Conservation (phyloP, 2,329 filamentous ascomycete species). For the Aureobasidium namibiae region DNA sequence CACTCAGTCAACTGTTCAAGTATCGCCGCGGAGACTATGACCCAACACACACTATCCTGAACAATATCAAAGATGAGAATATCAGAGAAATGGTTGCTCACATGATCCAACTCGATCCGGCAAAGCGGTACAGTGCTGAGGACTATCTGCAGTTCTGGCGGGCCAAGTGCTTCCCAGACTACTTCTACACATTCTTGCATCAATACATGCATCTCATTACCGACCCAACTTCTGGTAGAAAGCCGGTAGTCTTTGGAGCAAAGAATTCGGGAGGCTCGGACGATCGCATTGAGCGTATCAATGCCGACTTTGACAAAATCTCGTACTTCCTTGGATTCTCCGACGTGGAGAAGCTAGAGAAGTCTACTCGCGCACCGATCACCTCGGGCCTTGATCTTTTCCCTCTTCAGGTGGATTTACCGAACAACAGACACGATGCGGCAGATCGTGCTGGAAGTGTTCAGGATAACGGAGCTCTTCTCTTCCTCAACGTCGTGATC, state of each 20-base stretch:
- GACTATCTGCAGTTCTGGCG: constrained; percentile 92
- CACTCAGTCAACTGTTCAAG: constrained; percentile 89
- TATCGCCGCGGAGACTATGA: constrained; percentile 91
- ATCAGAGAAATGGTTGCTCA: constrained; percentile 83
- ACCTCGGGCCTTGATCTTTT: constrained; percentile 56
- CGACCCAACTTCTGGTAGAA: constrained; percentile 74
- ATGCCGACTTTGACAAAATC: constrained; percentile 94
- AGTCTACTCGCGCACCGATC: constrained; percentile 18
- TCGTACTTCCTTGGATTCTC: constrained; percentile 71
- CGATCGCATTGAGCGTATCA: constrained; percentile 87
- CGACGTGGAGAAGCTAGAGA: constrained; percentile 18
- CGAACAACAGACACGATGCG: constrained; percentile 66
- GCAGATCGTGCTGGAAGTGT: constrained; percentile 45
- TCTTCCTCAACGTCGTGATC: constrained; percentile 83
- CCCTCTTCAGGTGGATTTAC: constrained; percentile 77
- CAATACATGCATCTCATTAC: constrained; percentile 97
- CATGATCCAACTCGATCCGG: constrained; percentile 93
- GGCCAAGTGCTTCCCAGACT: constrained; percentile 83
- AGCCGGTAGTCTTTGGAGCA: constrained; percentile 56
- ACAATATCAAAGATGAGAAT: constrained; percentile 78
- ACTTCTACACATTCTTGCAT: constrained; percentile 96
- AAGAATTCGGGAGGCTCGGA: constrained; percentile 80
- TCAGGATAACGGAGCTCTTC: constrained; percentile 79
- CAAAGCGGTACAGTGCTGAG: constrained; percentile 85
- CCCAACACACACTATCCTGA: constrained; percentile 69